A percentile compares a stretch with the other conserved stretches of the same genome.
Conservation (phyloP, 2,329 filamentous ascomycete species). For the Xylariaceae sp. region DNA sequence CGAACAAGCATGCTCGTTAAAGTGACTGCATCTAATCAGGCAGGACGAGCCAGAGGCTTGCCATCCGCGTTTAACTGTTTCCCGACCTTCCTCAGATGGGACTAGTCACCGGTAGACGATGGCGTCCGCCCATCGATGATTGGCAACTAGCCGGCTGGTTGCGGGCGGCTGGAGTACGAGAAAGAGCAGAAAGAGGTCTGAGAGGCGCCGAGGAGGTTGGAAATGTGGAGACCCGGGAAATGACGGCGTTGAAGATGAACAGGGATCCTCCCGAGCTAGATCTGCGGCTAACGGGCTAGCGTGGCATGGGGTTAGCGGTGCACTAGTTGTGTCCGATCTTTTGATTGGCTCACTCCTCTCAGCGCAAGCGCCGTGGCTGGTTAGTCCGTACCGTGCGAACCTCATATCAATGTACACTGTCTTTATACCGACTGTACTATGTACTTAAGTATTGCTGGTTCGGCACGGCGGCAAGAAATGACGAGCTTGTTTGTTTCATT, state of each 20-base stretch:
- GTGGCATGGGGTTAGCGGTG: conserved; percentile 14
- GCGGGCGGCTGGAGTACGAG: conserved; percentile 1
- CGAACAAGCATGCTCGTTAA: conserved; percentile 6
- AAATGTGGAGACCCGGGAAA: conserved; percentile 9
- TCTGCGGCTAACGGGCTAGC: conserved; percentile 28
- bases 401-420: too few species aligned
- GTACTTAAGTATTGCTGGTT: too few species aligned
- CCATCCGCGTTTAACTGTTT: background rate
- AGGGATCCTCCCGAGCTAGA: conserved; percentile 16
- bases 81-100: background rate
- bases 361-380: conserved; percentile 32
- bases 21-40: too few species aligned
- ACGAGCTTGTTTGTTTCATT: too few species aligned
- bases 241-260: too few species aligned
- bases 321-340: background rate
- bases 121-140: background rate
- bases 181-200: background rate
- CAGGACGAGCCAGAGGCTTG: background rate
- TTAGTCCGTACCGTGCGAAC: conserved; percentile 1
- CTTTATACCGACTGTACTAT: too few species aligned
- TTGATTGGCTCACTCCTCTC: conserved; percentile 17
- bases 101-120: background rate
- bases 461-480: too few species aligned
- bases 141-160: background rate
- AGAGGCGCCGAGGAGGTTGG: conserved; percentile 8